A percentile compares a stretch with the other conserved stretches of the same genome.
Evolutionary conservation across 192 early-diverging fungal genomes (phyloP).

Genomic region (Gonapodya prolifera): DNA sequence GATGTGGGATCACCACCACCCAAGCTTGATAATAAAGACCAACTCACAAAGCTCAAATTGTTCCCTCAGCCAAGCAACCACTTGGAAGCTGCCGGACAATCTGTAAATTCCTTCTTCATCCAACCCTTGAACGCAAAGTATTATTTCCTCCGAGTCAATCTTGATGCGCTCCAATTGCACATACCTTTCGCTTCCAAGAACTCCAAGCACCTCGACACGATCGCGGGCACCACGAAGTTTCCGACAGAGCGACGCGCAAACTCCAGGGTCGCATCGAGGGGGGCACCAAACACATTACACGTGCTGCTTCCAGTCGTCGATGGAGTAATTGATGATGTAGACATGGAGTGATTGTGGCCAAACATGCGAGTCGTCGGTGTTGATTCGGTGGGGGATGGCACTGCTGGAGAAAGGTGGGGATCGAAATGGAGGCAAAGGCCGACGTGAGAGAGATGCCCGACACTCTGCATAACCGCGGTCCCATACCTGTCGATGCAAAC

Average conservation of each 20-base stretch:
- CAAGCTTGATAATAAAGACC: not conserved
- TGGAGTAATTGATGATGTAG: not conserved
- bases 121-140: slow-evolving; percentile 30
- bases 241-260: slow-evolving; percentile 57
- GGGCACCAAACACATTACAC: slow-evolving; percentile 63
- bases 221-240: slow-evolving; percentile 64
- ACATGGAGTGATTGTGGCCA: not conserved
- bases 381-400: not conserved
- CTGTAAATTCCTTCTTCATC: slow-evolving; percentile 94
- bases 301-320: no score
- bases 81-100: slow-evolving; percentile 60
- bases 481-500: not conserved
- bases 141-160: not conserved
- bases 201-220: slow-evolving; percentile 92
- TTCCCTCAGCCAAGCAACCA: slow-evolving; percentile 63
- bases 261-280: slow-evolving; percentile 66
- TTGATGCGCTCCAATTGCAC: not conserved
- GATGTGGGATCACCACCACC: no score
- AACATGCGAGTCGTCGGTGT: not conserved
- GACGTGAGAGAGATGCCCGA: no score
- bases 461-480: no score
- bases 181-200: slow-evolving; percentile 72
- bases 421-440: no score
- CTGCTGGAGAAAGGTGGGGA: no score
- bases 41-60: slow-evolving; percentile 54